A percentile compares a stretch with the other conserved stretches of the same genome.
Conservation (phyloP, 2,329 filamentous ascomycete genomes). For the Verticillium dahliae region DNA sequence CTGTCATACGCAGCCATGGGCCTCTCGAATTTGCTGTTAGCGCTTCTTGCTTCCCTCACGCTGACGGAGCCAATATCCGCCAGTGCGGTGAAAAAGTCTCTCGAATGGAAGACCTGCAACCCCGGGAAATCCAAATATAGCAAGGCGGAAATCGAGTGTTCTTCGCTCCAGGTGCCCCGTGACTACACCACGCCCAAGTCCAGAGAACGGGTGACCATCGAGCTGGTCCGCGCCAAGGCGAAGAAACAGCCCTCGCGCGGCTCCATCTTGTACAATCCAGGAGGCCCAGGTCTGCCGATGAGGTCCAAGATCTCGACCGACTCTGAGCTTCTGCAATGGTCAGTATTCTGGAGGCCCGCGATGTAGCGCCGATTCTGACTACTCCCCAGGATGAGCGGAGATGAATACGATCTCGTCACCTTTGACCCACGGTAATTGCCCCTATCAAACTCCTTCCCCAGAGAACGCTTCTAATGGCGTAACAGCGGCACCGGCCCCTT, state of each 20-base stretch:
- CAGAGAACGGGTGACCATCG: constrained; percentile 2
- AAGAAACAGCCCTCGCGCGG: constrained; percentile 15
- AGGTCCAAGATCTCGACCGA: neutral
- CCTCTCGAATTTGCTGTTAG: no score
- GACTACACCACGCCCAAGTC: neutral
- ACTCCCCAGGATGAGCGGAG: constrained; percentile 13
- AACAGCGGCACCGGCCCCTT: constrained; percentile 18
- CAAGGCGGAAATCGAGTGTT: neutral
- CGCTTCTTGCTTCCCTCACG: no score
- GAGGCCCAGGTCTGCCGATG: constrained; percentile 16
- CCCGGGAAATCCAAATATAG: neutral
- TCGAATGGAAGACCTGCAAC: neutral
- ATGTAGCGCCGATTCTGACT: neutral
- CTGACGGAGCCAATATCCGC: no score
- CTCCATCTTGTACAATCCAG: constrained; percentile 22
- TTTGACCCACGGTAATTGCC: constrained; percentile 18
- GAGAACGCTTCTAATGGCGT: no score
- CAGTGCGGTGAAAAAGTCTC: no score
- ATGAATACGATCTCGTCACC: constrained; percentile 17
- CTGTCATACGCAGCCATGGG: no score
- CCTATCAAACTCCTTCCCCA: no score
- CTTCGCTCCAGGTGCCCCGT: neutral
- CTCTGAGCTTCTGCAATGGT: neutral
- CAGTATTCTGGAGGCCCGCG: neutral
- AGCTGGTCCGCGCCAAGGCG: constrained; percentile 6